These are phyloP conservation scores for Epicoccum sorghinum DNA, from an alignment of 2,329 filamentous ascomycete genomes.

Conservation along the genomic window DNA sequence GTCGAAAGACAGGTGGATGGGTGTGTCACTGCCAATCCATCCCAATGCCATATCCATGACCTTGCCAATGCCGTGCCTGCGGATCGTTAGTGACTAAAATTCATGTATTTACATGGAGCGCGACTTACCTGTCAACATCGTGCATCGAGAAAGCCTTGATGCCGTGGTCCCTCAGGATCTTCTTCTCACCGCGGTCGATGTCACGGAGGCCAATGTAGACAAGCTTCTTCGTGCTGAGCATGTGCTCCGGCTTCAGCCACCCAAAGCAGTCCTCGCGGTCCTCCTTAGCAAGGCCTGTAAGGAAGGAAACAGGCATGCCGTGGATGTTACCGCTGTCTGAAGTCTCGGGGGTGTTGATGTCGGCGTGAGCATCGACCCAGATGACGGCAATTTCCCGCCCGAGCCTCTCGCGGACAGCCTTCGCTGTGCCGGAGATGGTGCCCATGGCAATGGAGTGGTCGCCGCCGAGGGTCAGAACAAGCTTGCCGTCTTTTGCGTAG, in stretches of 20 bases:
- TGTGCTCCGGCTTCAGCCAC: constrained; percentile 79
- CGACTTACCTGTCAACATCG: constrained; percentile 81
- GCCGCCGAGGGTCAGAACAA: constrained; percentile 91
- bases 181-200: constrained; percentile 93
- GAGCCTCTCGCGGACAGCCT: constrained; percentile 82
- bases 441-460: constrained; percentile 98
- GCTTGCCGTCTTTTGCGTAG: constrained; percentile 80
- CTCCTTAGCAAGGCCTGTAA: constrained; percentile 82
- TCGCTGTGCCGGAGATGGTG: constrained; percentile 84
- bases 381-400: constrained; percentile 88
- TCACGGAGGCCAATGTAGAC: constrained; percentile 97
- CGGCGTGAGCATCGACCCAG: constrained; percentile 97
- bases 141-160: constrained; percentile 99
- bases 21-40: constrained; percentile 91
- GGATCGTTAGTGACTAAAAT: constrained; percentile 5
- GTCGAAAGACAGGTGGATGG: constrained; percentile 96
- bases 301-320: constrained; percentile 94
- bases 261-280: constrained; percentile 82
- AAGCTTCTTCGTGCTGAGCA: constrained; percentile 77
- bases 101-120: too few relatives aligned
- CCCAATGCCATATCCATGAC: constrained; percentile 99
- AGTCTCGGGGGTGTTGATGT: constrained; percentile 95
- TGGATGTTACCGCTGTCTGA: constrained; percentile 93
- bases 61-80: constrained; percentile 86
- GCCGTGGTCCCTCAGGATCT: constrained; percentile 82